Evolutionary conservation across 2,329 filamentous ascomycete species (phyloP).

Genomic region (Fusarium redolens): DNA sequence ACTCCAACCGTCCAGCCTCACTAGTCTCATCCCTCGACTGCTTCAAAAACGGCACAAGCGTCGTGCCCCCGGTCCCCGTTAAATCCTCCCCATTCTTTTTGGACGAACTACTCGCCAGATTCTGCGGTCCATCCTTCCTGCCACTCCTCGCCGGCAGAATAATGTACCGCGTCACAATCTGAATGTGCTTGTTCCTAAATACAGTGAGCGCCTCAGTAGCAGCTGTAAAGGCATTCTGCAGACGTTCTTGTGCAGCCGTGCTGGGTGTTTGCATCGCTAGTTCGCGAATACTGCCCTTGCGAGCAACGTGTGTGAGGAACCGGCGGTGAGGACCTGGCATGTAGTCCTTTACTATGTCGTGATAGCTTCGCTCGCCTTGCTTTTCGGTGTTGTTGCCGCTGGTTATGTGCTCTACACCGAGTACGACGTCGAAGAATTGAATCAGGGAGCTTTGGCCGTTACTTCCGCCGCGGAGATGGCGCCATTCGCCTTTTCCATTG

Average conservation of each 20-base stretch:
- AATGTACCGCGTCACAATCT: constrained; percentile 91
- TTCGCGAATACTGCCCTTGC: constrained; percentile 78
- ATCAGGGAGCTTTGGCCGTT: constrained; percentile 94
- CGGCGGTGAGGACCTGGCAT: constrained; percentile 88
- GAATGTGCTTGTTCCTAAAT: constrained; percentile 87
- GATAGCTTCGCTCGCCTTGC: constrained; percentile 54
- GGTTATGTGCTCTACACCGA: constrained; percentile 80
- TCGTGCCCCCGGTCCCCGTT: constrained; percentile 88
- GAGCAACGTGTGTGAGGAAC: constrained; percentile 78
- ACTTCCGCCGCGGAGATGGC: constrained; percentile 86
- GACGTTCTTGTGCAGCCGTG: constrained; percentile 61
- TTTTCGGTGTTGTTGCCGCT: constrained; percentile 49
- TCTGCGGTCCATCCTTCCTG: constrained; percentile 46
- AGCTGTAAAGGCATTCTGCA: constrained; percentile 69
- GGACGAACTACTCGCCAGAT: constrained; percentile 60
- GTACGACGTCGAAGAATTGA: constrained; percentile 89
- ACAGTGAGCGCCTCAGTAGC: constrained; percentile 80
- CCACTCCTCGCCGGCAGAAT: constrained; percentile 75
- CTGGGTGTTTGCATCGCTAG: constrained; percentile 68
- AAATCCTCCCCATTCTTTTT: constrained; percentile 60
- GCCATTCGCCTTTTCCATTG: constrained; percentile 72
- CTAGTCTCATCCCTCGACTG: constrained; percentile 87
- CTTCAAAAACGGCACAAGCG: constrained; percentile 88
- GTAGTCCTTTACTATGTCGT: constrained; percentile 81
- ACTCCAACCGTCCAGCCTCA: constrained; percentile 50